phyloP scores from a whole-genome alignment of 441 rosid species.

The Macaranga tanarius region DNA sequence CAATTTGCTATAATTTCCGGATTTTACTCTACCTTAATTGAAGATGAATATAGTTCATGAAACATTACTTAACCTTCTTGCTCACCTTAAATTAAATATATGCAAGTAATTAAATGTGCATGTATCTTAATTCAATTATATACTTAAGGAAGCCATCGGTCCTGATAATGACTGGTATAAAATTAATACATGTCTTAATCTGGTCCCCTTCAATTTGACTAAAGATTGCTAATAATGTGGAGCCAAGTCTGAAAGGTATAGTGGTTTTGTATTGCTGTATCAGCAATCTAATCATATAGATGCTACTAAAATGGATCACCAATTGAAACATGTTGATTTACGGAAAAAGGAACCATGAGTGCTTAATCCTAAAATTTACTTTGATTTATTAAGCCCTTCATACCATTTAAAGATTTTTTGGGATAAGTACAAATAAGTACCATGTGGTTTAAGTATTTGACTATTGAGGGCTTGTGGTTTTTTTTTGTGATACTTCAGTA shows the following conservation, averaged over 20 bases:
- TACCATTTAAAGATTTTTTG: neutral
- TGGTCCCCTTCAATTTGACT: conserved; percentile 18
- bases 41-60: neutral
- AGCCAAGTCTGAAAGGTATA: conserved; percentile 6
- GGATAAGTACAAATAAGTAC: no score
- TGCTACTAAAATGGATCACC: neutral
- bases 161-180: conserved; percentile 22
- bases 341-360: no score
- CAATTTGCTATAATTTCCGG: neutral
- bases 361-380: no score
- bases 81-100: neutral
- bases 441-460: no score
- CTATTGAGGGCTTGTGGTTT: no score
- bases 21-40: neutral
- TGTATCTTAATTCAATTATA: neutral
- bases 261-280: neutral
- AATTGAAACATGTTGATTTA: neutral
- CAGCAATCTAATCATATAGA: neutral
- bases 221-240: neutral
- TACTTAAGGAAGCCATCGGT: conserved; percentile 4
- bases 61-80: neutral
- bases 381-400: no score
- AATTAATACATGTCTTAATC: conserved; percentile 3
- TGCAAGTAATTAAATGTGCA: neutral
- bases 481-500: no score